A percentile compares a stretch with the other conserved stretches of the same genome.
Conservation (phyloP, 768 basidiomycete genomes). For the Tephrocybe sp. region DNA sequence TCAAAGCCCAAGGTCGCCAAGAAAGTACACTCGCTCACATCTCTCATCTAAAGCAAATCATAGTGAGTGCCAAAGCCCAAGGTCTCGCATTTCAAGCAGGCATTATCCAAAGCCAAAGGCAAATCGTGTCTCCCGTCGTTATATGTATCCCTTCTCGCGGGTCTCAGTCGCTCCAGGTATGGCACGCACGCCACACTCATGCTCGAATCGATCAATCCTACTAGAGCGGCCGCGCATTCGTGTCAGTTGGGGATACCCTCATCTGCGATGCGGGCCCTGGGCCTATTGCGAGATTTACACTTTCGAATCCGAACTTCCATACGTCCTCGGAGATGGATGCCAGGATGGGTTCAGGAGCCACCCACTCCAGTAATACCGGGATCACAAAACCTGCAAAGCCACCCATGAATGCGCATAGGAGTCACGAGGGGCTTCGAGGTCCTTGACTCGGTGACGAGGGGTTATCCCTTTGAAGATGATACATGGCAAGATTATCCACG, state of each 20-base stretch:
- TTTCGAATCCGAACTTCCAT: neutral
- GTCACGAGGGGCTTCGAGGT: slow-evolving; percentile 14
- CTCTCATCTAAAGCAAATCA: too few species aligned
- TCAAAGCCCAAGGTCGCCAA: neutral
- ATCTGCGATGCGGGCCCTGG: neutral
- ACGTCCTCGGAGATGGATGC: neutral
- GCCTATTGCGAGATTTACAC: neutral
- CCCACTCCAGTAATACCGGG: neutral
- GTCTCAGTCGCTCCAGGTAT: slow-evolving; percentile 4
- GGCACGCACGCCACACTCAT: slow-evolving; percentile 9
- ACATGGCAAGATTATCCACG: neutral
- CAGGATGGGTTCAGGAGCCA: neutral
- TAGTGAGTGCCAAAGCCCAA: neutral
- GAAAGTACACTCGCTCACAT: too few species aligned
- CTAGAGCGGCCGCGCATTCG: slow-evolving; percentile 10
- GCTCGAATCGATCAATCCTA: neutral
- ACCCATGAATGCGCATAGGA: too few species aligned
- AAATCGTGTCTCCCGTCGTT: too few species aligned
- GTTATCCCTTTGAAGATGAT: slow-evolving; percentile 11
- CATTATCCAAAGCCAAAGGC: neutral
- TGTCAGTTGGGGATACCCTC: neutral
- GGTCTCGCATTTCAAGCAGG: neutral
- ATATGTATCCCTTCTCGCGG: neutral
- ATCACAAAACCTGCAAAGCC: slow-evolving; percentile 12
- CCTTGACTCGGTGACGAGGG: slow-evolving; percentile 5